phyloP scores from a whole-genome alignment of 805 yeast genomes.

The Teunomyces atbi region DNA sequence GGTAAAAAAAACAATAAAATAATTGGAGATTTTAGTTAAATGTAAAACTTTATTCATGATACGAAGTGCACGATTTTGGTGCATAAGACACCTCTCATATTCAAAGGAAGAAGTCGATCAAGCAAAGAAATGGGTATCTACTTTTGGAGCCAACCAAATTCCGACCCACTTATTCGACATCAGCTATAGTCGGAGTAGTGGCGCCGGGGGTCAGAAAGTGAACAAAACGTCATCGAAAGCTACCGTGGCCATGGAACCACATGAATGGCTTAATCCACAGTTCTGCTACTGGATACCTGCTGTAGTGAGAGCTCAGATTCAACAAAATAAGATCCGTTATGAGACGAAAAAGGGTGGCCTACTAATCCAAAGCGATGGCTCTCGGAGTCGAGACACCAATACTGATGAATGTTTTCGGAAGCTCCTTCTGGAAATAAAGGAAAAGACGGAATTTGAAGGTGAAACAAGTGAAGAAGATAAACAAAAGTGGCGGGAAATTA shows the following conservation, averaged over 20 bases:
- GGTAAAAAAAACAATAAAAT: neutral
- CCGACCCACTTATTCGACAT: conserved; percentile 48
- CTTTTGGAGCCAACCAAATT: conserved; percentile 28
- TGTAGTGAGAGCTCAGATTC: conserved; percentile 44
- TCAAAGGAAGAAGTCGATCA: conserved; percentile 23
- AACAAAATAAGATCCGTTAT: conserved; percentile 44
- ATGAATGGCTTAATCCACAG: conserved; percentile 42
- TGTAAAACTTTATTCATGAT: neutral
- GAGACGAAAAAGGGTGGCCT: conserved; percentile 55
- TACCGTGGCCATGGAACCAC: conserved; percentile 47
- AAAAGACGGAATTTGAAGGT: conserved; percentile 43
- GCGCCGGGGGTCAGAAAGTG: conserved; percentile 89
- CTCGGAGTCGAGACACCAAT: conserved; percentile 60
- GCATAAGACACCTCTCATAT: neutral
- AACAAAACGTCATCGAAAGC: conserved; percentile 72
- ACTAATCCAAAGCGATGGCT: conserved; percentile 57
- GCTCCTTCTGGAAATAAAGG: conserved; percentile 51
- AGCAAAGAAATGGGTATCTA: conserved; percentile 45
- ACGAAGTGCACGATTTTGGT: neutral
- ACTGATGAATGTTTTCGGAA: conserved; percentile 58
- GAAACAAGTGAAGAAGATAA: conserved; percentile 48
- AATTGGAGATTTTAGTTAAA: no score
- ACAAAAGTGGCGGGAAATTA: conserved; percentile 49
- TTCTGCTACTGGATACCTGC: conserved; percentile 58
- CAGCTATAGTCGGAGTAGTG: conserved; percentile 61